Conservation (phyloP, 805 yeast species). For the Dipodascopsis uninucleata region DNA sequence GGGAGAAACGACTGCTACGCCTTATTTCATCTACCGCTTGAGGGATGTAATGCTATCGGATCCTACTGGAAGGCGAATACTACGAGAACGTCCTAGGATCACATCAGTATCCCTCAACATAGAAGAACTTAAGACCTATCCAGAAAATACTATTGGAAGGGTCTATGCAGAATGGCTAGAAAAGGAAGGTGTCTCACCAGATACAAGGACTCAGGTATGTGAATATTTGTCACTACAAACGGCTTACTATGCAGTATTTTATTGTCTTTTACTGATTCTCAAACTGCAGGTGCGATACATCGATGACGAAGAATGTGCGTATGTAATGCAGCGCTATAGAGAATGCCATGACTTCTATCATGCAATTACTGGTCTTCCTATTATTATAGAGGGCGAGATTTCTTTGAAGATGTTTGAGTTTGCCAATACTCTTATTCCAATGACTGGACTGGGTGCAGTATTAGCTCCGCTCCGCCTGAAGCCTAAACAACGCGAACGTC, state of each 20-base stretch:
- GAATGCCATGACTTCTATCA: conserved; percentile 98
- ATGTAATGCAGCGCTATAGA: conserved; percentile 87
- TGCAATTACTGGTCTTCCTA: conserved; percentile 84
- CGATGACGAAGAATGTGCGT: conserved; percentile 86
- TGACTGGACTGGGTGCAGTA: conserved; percentile 91
- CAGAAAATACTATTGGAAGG: conserved; percentile 69
- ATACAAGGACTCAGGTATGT: conserved; percentile 73
- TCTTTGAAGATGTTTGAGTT: conserved; percentile 84
- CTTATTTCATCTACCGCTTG: conserved; percentile 57
- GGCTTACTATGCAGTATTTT: neutral
- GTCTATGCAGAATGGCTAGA: conserved; percentile 80
- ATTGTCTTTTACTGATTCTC: neutral
- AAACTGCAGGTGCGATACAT: conserved; percentile 54
- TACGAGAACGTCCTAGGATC: conserved; percentile 78
- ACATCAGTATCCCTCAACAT: conserved; percentile 67
- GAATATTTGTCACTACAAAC: neutral
- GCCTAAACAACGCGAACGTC: conserved; percentile 56
- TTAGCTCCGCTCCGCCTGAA: conserved; percentile 80
- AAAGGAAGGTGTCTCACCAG: conserved; percentile 87
- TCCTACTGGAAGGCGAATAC: conserved; percentile 68
- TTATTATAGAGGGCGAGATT: conserved; percentile 90
- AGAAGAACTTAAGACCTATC: conserved; percentile 54
- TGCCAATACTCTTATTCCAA: conserved; percentile 87
- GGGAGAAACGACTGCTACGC: conserved; percentile 87
- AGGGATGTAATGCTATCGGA: conserved; percentile 73